Base-by-base conservation (phyloP, 78 protist genomes). In the Dictyostelium citrinum region DNA sequence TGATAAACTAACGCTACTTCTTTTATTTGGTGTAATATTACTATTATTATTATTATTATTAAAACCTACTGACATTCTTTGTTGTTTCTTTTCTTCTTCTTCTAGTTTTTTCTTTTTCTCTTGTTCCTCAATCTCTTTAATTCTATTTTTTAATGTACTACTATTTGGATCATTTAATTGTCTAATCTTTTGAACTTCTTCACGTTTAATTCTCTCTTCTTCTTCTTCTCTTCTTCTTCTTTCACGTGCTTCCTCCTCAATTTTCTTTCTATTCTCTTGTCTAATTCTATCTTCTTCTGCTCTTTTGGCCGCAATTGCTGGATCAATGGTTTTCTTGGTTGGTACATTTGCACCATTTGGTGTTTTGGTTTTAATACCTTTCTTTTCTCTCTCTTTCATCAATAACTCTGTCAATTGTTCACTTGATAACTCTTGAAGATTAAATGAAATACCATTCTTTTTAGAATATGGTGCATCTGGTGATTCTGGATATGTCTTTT, bases 161-260 rank as follows among this genome's bases (percentile, higher is more conserved):
- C 37, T 31, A 68, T 83, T 83, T 35, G 81, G 81, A 64, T 39
- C 60, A 27, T 78, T 60, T 16, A 74, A 35, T 68, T 88, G 84
- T 61, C 93, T 58, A 46, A 67, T 64, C 55, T 37, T 88, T 33
- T 78, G 76, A 33, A 88, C 70, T 33, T 88, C 93, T 67, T 88
- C 93, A 35, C 72, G 82, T 64, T 88, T 88, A 29, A 46, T 3
- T 45, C 20, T 60, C 3, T 88, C 93, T 37, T 88, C 93, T 35
- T 88, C 93, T 46, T 79, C 86, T 78, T 88, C 93, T 16, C 45
- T 67, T 39, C 85, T 81, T 74, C 93, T 78, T 45, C 86, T 41
- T 29, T 43, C 75, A 55, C 93, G 82, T 43, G 93, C 93, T 6
- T 88, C 93, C 17, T 88, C 93, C 49, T 88, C 93, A 61, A 88